These are phyloP conservation scores for Cystoisospora suis DNA, from an alignment of 169 alveolate species.

Conservation along the genomic window DNA sequence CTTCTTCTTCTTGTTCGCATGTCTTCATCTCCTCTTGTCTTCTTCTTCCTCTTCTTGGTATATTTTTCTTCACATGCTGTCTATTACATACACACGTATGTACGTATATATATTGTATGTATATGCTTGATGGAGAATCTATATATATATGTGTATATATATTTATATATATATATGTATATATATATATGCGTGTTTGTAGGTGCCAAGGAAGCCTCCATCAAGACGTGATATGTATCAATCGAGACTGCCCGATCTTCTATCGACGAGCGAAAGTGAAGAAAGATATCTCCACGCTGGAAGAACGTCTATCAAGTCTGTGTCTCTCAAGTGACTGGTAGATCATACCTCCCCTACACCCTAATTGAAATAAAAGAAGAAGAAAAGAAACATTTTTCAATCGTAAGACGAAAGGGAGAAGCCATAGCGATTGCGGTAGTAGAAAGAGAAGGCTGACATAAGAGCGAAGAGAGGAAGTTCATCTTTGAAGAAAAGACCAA, in stretches of 20 bases:
- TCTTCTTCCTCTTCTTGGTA: no score
- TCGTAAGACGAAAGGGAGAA: no score
- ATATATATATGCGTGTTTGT: neutral
- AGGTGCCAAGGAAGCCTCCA: slow-evolving; percentile 96
- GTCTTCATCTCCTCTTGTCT: no score
- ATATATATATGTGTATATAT: neutral
- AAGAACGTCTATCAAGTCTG: slow-evolving; percentile 39
- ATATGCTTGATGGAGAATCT: neutral
- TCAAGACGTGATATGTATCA: slow-evolving; percentile 95
- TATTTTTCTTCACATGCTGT: no score
- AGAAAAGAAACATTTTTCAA: no score
- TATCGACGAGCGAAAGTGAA: slow-evolving; percentile 94
- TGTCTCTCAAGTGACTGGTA: slow-evolving; percentile 49
- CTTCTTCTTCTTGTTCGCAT: no score
- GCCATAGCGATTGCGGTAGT: no score
- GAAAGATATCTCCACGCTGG: slow-evolving; percentile 56
- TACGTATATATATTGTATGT: neutral
- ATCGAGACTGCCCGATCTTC: slow-evolving; percentile 98
- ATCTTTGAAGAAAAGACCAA: no score
- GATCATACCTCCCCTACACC: neutral
- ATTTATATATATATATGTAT: neutral
- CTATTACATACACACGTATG: no score
- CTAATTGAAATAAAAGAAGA: no score
- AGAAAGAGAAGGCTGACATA: no score
- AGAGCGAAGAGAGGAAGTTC: no score